A percentile compares a stretch with the other conserved stretches of the same genome.
These are phyloP conservation scores for Gleditsia sinensis DNA, from an alignment of 306 rosid species.

Conservation along the genomic window DNA sequence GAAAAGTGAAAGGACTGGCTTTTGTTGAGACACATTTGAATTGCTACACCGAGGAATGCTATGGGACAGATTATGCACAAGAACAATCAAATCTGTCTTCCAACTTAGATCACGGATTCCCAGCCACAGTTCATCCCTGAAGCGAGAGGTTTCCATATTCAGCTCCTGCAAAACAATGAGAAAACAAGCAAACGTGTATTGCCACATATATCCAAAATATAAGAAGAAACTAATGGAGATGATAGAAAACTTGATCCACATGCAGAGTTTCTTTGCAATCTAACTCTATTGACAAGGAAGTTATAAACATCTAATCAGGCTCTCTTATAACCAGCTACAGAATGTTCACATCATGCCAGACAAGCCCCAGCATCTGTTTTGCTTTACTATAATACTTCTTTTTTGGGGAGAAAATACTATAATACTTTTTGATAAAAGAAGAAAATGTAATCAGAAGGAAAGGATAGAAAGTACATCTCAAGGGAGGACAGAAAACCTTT, in stretches of 20 bases:
- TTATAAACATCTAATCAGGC: neutral
- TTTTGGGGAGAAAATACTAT: no score
- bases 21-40: conserved; percentile 59
- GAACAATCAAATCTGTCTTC: conserved; percentile 87
- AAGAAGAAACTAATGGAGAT: neutral
- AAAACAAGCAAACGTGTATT: neutral
- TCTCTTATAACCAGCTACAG: conserved; percentile 17
- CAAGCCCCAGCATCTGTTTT: neutral
- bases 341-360: neutral
- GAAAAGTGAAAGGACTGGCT: conserved; percentile 79
- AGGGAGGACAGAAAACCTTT: no score
- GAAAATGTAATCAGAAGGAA: no score
- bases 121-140: conserved; percentile 82
- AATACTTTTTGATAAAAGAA: no score
- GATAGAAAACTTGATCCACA: neutral
- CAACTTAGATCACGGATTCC: conserved; percentile 84
- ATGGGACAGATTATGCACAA: conserved; percentile 94
- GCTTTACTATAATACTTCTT: no score
- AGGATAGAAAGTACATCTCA: no score
- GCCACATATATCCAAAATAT: neutral
- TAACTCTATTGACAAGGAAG: conserved; percentile 11
- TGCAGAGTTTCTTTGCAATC: conserved; percentile 11
- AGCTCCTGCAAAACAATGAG: conserved; percentile 63
- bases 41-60: conserved; percentile 70
- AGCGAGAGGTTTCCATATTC: conserved; percentile 61